Evolutionary conservation across 1,284 basidiomycete genomes (phyloP).

Genomic region (Fomitopsis schrenkii): DNA sequence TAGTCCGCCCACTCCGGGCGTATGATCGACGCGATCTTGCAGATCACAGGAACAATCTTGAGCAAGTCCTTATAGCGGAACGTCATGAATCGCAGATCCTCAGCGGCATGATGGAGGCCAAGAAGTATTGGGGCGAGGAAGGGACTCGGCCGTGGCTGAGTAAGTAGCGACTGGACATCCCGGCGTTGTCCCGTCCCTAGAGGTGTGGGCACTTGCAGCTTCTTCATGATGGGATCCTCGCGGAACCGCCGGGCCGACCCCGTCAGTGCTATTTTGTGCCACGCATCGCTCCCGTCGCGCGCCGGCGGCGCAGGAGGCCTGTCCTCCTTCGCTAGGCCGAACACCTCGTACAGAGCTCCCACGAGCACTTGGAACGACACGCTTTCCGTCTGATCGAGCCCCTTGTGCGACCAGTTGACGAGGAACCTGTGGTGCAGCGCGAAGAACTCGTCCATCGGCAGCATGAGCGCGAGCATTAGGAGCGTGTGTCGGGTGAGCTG

Average conservation of each 20-base stretch:
- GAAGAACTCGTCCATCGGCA: conserved; percentile 54
- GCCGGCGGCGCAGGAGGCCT: not conserved
- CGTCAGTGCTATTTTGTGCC: conserved; percentile 34
- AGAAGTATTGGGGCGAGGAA: conserved; percentile 54
- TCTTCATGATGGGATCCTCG: conserved; percentile 55
- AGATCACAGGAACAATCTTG: conserved; percentile 62
- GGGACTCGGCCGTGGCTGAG: conserved; percentile 30
- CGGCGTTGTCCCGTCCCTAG: not conserved
- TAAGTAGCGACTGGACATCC: conserved; percentile 2
- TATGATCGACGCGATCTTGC: conserved; percentile 60
- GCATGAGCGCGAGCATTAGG: conserved; percentile 53
- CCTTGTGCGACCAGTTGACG: conserved; percentile 45
- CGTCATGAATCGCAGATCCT: conserved; percentile 59
- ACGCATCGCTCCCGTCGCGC: conserved; percentile 12
- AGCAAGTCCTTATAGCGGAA: conserved; percentile 51
- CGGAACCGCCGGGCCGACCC: conserved; percentile 41
- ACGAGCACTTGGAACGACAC: conserved; percentile 57
- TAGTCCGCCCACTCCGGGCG: conserved; percentile 86
- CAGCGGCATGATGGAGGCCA: conserved; percentile 74
- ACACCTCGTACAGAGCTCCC: conserved; percentile 44
- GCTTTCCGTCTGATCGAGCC: conserved; percentile 37
- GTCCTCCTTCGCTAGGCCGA: conserved; percentile 26
- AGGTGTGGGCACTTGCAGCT: conserved; percentile 36
- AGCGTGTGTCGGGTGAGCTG: conserved; percentile 56
- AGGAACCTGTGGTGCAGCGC: conserved; percentile 55